These are phyloP conservation scores for Trichoderma arundinaceum DNA, from an alignment of 2,329 filamentous ascomycete species.

Conservation along the genomic window DNA sequence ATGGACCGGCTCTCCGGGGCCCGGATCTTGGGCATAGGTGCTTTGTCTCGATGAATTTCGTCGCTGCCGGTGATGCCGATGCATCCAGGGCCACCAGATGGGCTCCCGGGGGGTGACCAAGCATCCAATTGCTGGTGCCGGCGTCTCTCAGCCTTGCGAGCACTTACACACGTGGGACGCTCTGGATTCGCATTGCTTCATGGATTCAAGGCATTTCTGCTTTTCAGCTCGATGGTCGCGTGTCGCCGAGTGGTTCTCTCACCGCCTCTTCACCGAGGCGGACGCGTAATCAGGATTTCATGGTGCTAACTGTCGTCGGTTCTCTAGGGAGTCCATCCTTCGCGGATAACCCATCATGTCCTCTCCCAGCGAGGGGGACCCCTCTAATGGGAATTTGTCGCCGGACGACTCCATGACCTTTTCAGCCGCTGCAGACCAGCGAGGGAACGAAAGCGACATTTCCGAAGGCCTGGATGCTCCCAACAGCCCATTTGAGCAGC, in stretches of 20 bases:
- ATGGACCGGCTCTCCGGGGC: slow-evolving; percentile 43
- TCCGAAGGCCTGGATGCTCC: slow-evolving; percentile 64
- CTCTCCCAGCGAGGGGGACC: slow-evolving; percentile 64
- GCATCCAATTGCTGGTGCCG: slow-evolving; percentile 52
- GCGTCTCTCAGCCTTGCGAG: slow-evolving; percentile 55
- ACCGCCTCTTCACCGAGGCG: slow-evolving; percentile 35
- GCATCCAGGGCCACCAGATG: slow-evolving; percentile 37
- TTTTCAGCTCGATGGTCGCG: slow-evolving; percentile 35
- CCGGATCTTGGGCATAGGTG: slow-evolving; percentile 37
- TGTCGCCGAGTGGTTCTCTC: slow-evolving; percentile 41
- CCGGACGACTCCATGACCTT: slow-evolving; percentile 55
- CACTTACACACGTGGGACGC: slow-evolving; percentile 51
- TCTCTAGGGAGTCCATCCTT: slow-evolving; percentile 57
- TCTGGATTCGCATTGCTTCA: slow-evolving; percentile 50
- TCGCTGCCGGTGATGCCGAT: slow-evolving; percentile 44
- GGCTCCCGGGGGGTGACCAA: slow-evolving; percentile 35
- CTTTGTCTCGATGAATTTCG: slow-evolving; percentile 46
- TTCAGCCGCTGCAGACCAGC: slow-evolving; percentile 46
- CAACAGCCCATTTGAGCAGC: slow-evolving; percentile 59
- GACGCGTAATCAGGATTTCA: slow-evolving; percentile 32
- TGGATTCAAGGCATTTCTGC: slow-evolving; percentile 36
- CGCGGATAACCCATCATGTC: slow-evolving; percentile 68
- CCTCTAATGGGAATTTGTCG: slow-evolving; percentile 70
- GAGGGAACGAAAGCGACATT: slow-evolving; percentile 68
- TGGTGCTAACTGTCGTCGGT: slow-evolving; percentile 46